Conservation (phyloP, 2,329 filamentous ascomycete species). For the Geosmithia putterillii region DNA sequence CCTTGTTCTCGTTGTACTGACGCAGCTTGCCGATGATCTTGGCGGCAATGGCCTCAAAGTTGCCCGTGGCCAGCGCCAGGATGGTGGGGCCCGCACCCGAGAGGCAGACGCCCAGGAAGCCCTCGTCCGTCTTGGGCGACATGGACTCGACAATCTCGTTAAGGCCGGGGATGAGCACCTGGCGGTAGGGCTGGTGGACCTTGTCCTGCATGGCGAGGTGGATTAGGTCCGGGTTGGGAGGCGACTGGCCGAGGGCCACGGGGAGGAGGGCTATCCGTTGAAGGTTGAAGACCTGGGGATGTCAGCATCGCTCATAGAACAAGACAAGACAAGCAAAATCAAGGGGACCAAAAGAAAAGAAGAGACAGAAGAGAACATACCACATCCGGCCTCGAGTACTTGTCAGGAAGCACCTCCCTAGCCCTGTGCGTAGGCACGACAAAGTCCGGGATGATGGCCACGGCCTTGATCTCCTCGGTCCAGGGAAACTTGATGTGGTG, state of each 20-base stretch:
- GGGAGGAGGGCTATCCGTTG: slow-evolving; percentile 87
- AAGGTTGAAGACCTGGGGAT: slow-evolving; percentile 68
- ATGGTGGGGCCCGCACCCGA: slow-evolving; percentile 94
- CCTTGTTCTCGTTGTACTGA: slow-evolving; percentile 39
- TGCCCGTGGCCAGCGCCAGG: slow-evolving; percentile 76
- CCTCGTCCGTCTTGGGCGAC: slow-evolving; percentile 75
- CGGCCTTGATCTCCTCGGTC: slow-evolving; percentile 90
- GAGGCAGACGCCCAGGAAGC: slow-evolving; percentile 85
- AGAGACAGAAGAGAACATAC: slow-evolving; percentile 33
- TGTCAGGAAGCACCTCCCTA: slow-evolving; percentile 67
- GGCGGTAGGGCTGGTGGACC: slow-evolving; percentile 91
- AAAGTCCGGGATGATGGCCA: slow-evolving; percentile 92
- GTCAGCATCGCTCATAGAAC: background rate
- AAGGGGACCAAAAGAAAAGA: background rate
- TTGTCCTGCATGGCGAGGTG: slow-evolving; percentile 98
- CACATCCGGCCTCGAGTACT: slow-evolving; percentile 72
- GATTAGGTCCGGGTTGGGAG: slow-evolving; percentile 86
- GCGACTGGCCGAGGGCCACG: slow-evolving; percentile 77
- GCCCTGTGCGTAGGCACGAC: slow-evolving; percentile 91
- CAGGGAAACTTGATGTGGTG: slow-evolving; percentile 94
- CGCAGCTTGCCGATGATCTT: slow-evolving; percentile 67
- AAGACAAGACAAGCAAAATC: background rate
- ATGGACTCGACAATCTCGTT: slow-evolving; percentile 85
- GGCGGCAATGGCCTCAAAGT: slow-evolving; percentile 78
- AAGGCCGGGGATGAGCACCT: slow-evolving; percentile 81